Conservation (phyloP, 441 rosid species). For the Eruca vesicaria region DNA sequence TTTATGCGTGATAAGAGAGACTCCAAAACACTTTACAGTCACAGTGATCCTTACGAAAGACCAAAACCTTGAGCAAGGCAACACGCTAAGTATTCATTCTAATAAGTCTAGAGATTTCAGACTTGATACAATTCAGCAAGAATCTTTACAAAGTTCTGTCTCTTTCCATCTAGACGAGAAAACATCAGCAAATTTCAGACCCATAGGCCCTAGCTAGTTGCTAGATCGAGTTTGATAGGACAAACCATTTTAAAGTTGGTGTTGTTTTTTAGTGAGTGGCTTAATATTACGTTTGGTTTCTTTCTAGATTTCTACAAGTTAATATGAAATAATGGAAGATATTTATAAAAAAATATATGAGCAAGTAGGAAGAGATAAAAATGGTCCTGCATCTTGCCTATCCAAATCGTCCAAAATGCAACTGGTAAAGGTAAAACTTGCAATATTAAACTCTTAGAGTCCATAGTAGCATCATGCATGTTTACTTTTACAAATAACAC, state of each 20-base stretch:
- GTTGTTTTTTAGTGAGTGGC: neutral
- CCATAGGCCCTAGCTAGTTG: neutral
- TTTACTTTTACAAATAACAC: neutral
- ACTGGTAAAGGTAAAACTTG: neutral
- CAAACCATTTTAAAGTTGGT: neutral
- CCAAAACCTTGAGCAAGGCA: neutral
- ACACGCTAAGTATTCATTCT: conserved; percentile 2
- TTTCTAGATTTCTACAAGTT: neutral
- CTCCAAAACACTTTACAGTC: neutral
- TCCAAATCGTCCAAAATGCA: conserved; percentile 5
- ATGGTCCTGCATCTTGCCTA: conserved; percentile 1
- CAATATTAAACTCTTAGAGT: neutral
- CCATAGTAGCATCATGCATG: neutral
- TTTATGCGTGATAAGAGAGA: neutral
- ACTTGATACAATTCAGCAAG: neutral
- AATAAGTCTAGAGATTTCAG: neutral
- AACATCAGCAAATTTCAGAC: neutral
- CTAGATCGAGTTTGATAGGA: neutral
- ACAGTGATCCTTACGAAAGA: neutral
- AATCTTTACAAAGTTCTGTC: neutral
- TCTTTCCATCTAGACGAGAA: neutral
- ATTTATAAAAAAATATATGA: neutral
- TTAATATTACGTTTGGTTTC: neutral
- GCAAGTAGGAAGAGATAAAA: neutral
- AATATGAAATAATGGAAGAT: neutral